Conservation (phyloP, 2,329 filamentous ascomycete species). For the Fusarium azukiicola region DNA sequence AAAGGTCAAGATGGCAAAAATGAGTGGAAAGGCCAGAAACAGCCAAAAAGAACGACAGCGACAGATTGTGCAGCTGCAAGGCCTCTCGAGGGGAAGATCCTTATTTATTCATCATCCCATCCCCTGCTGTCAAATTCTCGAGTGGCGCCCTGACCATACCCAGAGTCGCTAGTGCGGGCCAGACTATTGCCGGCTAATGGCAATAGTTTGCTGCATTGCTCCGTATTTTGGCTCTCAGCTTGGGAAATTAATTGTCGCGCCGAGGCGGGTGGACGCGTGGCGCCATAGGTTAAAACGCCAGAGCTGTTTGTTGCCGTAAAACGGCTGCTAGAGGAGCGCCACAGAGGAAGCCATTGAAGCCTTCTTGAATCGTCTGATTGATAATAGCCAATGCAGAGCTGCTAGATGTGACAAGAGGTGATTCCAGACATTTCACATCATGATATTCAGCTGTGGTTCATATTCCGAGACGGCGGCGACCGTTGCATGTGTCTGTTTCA, state of each 20-base stretch:
- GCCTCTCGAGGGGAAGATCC: background rate
- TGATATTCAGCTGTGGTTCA: too few species aligned
- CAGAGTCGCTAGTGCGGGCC: background rate
- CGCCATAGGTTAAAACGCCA: background rate
- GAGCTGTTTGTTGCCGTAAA: background rate
- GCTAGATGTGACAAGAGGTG: too few species aligned
- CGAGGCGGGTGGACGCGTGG: constrained; percentile 1
- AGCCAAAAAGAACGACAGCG: background rate
- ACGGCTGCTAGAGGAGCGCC: background rate
- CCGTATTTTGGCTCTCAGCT: background rate
- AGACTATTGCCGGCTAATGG: background rate
- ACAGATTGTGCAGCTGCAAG: background rate
- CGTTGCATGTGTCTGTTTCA: too few species aligned
- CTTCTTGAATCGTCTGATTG: background rate
- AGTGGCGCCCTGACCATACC: background rate
- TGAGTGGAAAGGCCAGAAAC: background rate
- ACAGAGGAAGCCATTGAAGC: background rate
- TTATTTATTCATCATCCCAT: background rate
- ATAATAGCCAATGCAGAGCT: too few species aligned
- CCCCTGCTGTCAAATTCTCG: background rate
- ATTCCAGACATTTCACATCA: too few species aligned
- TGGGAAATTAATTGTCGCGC: background rate
- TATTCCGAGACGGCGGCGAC: too few species aligned
- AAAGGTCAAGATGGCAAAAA: background rate
- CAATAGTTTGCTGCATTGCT: constrained; percentile 1